Conservation (phyloP, 2,329 filamentous ascomycete genomes). For the Aureobasidium zeae region DNA sequence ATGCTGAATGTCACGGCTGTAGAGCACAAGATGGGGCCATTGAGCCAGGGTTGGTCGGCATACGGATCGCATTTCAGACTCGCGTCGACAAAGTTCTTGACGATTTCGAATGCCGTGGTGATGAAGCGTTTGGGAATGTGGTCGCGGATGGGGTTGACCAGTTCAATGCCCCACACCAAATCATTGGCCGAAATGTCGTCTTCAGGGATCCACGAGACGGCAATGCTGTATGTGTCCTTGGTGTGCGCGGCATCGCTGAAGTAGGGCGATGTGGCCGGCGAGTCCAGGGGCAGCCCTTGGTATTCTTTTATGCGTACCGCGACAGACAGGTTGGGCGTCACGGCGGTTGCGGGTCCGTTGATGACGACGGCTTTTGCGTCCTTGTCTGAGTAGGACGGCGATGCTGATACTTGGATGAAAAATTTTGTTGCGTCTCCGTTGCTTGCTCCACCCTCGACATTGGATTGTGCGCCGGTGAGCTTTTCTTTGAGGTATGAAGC, state of each 20-base stretch:
- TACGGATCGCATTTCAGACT: conserved; percentile 83
- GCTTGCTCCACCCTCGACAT: conserved; percentile 21
- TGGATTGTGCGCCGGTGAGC: conserved; percentile 12
- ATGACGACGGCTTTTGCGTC: conserved; percentile 64
- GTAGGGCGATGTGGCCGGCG: conserved; percentile 60
- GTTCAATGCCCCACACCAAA: conserved; percentile 83
- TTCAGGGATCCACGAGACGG: conserved; percentile 67
- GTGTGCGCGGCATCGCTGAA: conserved; percentile 62
- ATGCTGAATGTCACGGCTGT: conserved; percentile 16
- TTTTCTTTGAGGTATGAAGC: conserved; percentile 22
- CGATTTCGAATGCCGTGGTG: conserved; percentile 69
- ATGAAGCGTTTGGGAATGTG: conserved; percentile 71
- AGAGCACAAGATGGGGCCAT: conserved; percentile 49
- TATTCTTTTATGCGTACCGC: conserved; percentile 66
- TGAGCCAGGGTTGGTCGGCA: conserved; percentile 75
- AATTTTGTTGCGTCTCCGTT: conserved; percentile 49
- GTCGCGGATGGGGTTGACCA: conserved; percentile 64
- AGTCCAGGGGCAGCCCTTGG: conserved; percentile 55
- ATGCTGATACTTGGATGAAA: conserved; percentile 70
- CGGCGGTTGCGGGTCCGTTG: conserved; percentile 55
- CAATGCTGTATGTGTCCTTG: conserved; percentile 76
- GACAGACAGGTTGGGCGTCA: conserved; percentile 56
- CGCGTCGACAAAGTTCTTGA: conserved; percentile 85
- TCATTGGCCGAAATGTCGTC: conserved; percentile 54
- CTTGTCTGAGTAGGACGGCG: conserved; percentile 60